These are phyloP conservation scores for Cenchrus americanus DNA, from an alignment of 176 grass and related monocot genomes.

Conservation along the genomic window DNA sequence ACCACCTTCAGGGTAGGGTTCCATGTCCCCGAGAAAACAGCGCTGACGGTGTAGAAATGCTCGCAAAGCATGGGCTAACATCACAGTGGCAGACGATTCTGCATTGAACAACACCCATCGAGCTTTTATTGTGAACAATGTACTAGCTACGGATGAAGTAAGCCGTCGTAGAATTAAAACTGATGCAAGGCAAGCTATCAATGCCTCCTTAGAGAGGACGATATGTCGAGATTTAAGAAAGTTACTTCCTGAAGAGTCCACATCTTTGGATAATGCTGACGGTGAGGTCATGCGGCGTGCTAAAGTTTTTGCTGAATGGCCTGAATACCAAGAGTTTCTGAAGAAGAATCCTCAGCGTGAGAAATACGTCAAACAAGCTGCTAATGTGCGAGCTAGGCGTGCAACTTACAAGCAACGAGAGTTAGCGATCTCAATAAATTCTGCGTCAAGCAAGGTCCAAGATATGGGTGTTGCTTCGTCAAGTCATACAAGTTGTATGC, in stretches of 20 bases:
- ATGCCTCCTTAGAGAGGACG: no score
- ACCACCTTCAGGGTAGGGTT: no score
- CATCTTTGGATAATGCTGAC: no score
- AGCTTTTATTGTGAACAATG: not conserved
- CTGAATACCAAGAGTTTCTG: not conserved
- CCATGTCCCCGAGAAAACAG: not conserved
- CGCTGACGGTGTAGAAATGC: not conserved
- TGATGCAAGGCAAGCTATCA: not conserved
- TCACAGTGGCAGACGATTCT: not conserved
- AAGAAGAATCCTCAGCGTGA: no score
- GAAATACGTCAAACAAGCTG: no score
- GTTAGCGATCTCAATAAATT: not conserved
- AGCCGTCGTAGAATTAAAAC: not conserved
- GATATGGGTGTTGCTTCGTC: not conserved
- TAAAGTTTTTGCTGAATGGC: not conserved
- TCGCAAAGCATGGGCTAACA: not conserved
- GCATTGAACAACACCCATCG: not conserved
- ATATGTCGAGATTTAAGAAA: no score
- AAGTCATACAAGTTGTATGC: not conserved
- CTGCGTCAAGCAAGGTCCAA: not conserved
- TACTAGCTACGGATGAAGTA: not conserved
- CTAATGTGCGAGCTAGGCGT: no score
- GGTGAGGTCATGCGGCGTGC: not conserved
- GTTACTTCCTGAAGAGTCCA: no score
- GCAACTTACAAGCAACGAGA: no score